Base-by-base conservation (phyloP, 2,329 filamentous ascomycete genomes). In the Cadophora gregata region DNA sequence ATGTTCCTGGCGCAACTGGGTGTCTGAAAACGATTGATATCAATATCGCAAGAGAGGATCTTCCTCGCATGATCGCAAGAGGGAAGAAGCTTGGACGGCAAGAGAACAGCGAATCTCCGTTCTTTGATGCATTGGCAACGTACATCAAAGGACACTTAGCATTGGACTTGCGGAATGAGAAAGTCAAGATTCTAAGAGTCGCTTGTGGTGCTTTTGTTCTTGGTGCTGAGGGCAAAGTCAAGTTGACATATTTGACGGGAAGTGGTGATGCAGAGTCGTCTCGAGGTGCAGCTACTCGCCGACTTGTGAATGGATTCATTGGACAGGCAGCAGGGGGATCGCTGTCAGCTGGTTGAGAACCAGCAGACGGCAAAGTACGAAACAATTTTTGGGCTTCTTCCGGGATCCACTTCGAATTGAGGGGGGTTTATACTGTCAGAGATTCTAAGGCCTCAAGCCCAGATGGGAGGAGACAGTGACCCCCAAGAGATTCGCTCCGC, bases 21-120 rank as follows among this genome's bases (percentile, higher is more conserved):
- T 47, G 71, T 14, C 73, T 83, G 45, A 81, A 81, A 65, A 77
- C 77, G 53, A 73, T 83, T 45, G 80, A 82, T 38, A 75, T 83
- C 56, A 78, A 78, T n/a, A 78, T 83, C 61, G 71, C 78, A 2
- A 73, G 74, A 53, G 73, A 76, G n/a, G 80, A 83, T 69, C 68
- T 83, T 7, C 69, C 76, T 1, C 66, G 74, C 38, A 73, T 77
- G 59, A 36, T 77, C n/a, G 63, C 64, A 2, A 66, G 65, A 38
- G 74, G 73, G 8, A 71, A 70, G 21, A 73, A 68, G 21, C 29
- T 75, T 59, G 62, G 38, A 9, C 67, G 62, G 50, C 47, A 66
- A 14, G n/a, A 24, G 16, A 61, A 62, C 14, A 59, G 36, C 25
- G 31, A 60, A 31, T 69, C 68, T 50, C 76, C 81, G 4, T 81